These are phyloP conservation scores for Cryphonectria naterciae DNA, from an alignment of 2,329 filamentous ascomycete species.

Conservation along the genomic window DNA sequence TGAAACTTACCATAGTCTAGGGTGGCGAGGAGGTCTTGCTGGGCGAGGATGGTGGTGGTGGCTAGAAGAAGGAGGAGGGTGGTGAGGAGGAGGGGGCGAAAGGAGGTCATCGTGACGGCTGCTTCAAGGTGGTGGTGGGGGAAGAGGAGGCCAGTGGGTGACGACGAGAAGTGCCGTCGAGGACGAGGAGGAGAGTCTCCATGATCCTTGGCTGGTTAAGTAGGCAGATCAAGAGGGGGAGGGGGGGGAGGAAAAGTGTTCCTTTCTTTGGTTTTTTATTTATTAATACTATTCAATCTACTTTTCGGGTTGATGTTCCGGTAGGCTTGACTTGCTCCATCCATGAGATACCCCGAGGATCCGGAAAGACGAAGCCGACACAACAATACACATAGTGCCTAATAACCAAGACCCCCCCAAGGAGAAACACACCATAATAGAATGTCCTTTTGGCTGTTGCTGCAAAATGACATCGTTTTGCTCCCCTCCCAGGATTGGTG, in stretches of 20 bases:
- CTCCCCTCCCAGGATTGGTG: background rate
- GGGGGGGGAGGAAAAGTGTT: no score
- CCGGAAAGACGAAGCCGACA: conserved; percentile 10
- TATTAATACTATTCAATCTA: background rate
- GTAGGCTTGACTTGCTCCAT: background rate
- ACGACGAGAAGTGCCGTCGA: background rate
- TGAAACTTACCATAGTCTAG: conserved; percentile 57
- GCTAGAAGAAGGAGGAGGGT: background rate
- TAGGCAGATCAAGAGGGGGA: no score
- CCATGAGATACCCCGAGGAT: conserved; percentile 24
- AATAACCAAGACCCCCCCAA: background rate
- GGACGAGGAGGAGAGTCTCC: background rate
- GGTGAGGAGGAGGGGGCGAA: background rate
- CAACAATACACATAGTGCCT: background rate
- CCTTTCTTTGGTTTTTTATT: background rate
- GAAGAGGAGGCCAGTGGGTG: background rate
- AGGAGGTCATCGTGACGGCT: conserved; percentile 16
- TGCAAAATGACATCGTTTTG: conserved; percentile 14
- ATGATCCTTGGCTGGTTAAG: background rate
- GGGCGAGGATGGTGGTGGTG: conserved; percentile 10
- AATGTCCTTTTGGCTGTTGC: background rate
- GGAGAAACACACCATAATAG: no score
- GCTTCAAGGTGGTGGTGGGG: no score
- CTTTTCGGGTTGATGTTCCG: conserved; percentile 11
- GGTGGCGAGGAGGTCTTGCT: conserved; percentile 41